These are phyloP conservation scores for Hypoxylon fuscum DNA, from an alignment of 495 filamentous ascomycete genomes.

Conservation along the genomic window DNA sequence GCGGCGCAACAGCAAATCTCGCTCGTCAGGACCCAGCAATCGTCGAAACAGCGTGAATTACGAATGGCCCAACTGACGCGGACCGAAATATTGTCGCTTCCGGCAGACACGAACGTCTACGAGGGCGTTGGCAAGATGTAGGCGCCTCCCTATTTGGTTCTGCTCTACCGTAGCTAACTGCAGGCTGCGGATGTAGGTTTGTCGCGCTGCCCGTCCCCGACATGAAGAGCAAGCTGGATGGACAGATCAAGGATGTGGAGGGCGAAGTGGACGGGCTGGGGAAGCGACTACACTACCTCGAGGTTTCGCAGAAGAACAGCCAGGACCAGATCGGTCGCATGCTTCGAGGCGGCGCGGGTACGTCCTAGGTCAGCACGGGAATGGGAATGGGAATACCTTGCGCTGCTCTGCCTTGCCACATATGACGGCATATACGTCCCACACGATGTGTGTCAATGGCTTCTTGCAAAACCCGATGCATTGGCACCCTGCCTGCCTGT, in stretches of 20 bases:
- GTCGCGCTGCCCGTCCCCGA: constrained; percentile 75
- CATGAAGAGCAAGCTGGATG: constrained; percentile 77
- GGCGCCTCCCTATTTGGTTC: constrained; percentile 40
- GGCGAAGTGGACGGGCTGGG: constrained; percentile 79
- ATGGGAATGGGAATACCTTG: too few species aligned
- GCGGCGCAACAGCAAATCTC: constrained; percentile 91
- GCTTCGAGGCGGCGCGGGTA: constrained; percentile 45
- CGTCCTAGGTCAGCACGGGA: constrained; percentile 24
- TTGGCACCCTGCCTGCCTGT: not conserved
- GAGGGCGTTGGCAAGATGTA: constrained; percentile 98
- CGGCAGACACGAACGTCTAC: constrained; percentile 84
- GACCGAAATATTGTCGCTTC: constrained; percentile 79
- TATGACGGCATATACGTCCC: too few species aligned
- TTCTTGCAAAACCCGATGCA: too few species aligned
- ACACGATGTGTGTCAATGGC: too few species aligned
- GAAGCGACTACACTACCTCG: constrained; percentile 92
- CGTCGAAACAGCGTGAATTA: constrained; percentile 85
- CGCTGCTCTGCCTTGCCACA: too few species aligned
- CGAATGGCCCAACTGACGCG: constrained; percentile 89
- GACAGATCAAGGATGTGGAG: constrained; percentile 78
- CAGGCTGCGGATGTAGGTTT: constrained; percentile 70
- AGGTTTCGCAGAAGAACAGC: constrained; percentile 94
- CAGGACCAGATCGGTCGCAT: constrained; percentile 89
- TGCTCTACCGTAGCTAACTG: constrained; percentile 17
- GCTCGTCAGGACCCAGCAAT: constrained; percentile 85